These are phyloP conservation scores for Thalassiosira pacifica DNA, from an alignment of 352 stramenopile genomes.

Conservation along the genomic window DNA sequence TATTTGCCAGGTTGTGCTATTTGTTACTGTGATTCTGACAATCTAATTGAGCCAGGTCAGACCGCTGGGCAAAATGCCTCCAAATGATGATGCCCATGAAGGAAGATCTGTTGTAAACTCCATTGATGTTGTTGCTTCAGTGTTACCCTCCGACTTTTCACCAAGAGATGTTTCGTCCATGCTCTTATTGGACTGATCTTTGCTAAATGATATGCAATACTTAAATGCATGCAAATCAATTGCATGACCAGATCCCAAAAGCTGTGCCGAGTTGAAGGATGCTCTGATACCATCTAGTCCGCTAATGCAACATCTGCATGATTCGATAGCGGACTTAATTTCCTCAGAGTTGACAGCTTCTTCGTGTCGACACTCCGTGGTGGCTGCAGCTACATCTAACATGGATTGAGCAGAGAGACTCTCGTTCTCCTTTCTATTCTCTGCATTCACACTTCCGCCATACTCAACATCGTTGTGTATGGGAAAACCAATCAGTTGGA, in stretches of 20 bases:
- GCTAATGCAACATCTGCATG: constrained; percentile 65
- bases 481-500: constrained; percentile 75
- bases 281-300: constrained; percentile 46
- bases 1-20: too few species aligned
- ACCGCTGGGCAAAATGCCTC: background rate
- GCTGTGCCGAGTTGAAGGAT: constrained; percentile 74
- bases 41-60: constrained; percentile 24
- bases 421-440: constrained; percentile 35
- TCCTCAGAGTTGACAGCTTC: constrained; percentile 41
- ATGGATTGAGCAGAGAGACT: constrained; percentile 40
- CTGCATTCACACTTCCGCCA: constrained; percentile 51
- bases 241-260: constrained; percentile 74
- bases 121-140: constrained; percentile 14
- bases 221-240: constrained; percentile 83
- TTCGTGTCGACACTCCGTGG: constrained; percentile 28
- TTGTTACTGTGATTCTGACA: background rate
- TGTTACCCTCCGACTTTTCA: background rate
- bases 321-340: constrained; percentile 41
- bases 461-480: constrained; percentile 84
- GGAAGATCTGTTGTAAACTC: constrained; percentile 50
- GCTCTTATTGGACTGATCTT: constrained; percentile 13
- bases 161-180: background rate
- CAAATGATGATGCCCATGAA: constrained; percentile 36
- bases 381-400: constrained; percentile 17
- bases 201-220: constrained; percentile 67